Evolutionary conservation across 2,329 filamentous ascomycete species (phyloP).

Genomic region (Aspergillus eucalypticola): DNA sequence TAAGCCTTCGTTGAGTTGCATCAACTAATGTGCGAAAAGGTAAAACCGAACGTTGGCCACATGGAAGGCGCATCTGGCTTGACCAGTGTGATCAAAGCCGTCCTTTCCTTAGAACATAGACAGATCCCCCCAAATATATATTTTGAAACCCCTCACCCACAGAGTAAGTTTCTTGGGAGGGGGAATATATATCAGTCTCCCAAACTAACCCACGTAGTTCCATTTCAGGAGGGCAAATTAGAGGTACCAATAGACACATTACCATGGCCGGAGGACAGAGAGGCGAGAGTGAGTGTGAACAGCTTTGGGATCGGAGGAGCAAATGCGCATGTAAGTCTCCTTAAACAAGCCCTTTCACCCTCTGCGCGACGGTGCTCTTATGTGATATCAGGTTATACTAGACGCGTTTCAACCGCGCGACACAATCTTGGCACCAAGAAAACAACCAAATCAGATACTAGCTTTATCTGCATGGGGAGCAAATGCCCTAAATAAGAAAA

Average conservation of each 20-base stretch:
- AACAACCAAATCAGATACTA: not conserved
- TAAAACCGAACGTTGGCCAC: conserved; percentile 27
- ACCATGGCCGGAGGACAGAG: conserved; percentile 23
- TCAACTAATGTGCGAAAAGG: not conserved
- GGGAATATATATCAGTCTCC: no score
- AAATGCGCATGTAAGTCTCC: conserved; percentile 12
- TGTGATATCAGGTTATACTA: not conserved
- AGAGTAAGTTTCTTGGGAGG: conserved; percentile 15
- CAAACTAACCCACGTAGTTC: not conserved
- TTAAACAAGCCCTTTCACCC: no score
- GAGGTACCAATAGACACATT: conserved; percentile 3
- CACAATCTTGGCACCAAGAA: not conserved
- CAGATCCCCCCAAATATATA: conserved; percentile 22
- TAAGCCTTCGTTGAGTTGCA: not conserved
- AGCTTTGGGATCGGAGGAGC: conserved; percentile 27
- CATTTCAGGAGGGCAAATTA: conserved; percentile 7
- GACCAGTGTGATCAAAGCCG: conserved; percentile 22
- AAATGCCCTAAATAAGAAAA: not conserved
- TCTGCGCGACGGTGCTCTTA: not conserved
- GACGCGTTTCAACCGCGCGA: not conserved
- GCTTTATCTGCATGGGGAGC: conserved; percentile 2
- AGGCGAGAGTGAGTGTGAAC: conserved; percentile 27
- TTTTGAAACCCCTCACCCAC: conserved; percentile 28
- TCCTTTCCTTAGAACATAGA: conserved; percentile 22
- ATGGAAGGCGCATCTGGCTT: conserved; percentile 23